Conservation (phyloP, 2,329 filamentous ascomycete genomes). For the Aspergillus pseudoviridinutans region DNA sequence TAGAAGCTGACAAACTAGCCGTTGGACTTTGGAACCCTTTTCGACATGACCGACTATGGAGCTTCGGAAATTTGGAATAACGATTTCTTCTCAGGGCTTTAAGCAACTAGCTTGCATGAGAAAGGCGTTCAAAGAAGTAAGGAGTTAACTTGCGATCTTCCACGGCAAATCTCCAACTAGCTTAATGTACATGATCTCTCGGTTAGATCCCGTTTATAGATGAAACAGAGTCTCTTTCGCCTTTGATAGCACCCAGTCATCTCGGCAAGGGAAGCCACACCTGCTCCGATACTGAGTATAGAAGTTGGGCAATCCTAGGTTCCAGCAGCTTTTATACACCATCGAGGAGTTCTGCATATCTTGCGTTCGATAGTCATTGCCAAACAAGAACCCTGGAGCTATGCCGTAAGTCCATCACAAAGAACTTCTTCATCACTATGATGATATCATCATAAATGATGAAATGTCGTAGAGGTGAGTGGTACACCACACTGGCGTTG, state of each 20-base stretch:
- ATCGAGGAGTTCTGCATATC: not conserved
- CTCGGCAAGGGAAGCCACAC: not conserved
- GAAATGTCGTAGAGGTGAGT: not conserved
- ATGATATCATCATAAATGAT: not conserved
- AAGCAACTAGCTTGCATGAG: not conserved
- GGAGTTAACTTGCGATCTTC: not conserved
- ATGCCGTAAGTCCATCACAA: not conserved
- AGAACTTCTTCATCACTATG: not conserved
- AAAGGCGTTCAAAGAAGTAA: not conserved
- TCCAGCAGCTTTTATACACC: not conserved
- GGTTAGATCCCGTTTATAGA: not conserved
- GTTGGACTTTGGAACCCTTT: constrained; percentile 28
- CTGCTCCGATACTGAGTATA: not conserved
- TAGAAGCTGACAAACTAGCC: constrained; percentile 17
- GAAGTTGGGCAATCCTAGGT: not conserved
- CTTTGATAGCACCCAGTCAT: not conserved
- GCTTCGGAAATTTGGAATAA: constrained; percentile 26
- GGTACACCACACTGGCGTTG: not conserved
- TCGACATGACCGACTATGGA: constrained; percentile 24
- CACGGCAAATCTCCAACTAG: not conserved
- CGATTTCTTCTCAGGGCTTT: constrained; percentile 17
- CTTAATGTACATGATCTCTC: not conserved
- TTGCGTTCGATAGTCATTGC: not conserved
- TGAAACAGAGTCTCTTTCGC: not conserved
- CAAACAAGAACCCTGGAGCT: not conserved